A percentile compares a stretch with the other conserved stretches of the same genome.
Evolutionary conservation across 352 stramenopile species (phyloP).

Genomic region (Globisporangium carolinianum): DNA sequence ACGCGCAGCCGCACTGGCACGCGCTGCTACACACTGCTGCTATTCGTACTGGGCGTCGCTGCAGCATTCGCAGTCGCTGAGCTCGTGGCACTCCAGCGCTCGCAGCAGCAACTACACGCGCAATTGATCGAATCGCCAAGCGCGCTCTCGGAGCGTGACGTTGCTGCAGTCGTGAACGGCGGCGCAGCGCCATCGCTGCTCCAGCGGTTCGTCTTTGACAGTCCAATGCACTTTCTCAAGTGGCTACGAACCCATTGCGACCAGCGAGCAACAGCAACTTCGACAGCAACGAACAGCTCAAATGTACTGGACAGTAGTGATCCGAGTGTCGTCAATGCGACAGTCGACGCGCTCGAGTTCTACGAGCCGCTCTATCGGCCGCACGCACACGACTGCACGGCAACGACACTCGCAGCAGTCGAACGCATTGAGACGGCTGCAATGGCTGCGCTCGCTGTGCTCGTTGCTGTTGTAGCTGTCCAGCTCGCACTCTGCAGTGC

Average conservation of each 20-base stretch:
- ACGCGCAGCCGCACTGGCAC: conserved; percentile 15
- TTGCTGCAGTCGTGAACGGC: conserved; percentile 33
- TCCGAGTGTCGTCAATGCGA: not conserved
- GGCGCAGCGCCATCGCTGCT: conserved; percentile 27
- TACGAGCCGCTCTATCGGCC: conserved; percentile 22
- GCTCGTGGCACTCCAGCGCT: conserved; percentile 19
- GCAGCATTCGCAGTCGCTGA: conserved; percentile 20
- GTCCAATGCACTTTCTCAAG: conserved; percentile 30
- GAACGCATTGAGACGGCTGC: conserved; percentile 2
- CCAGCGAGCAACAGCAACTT: not conserved
- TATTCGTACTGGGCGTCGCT: conserved; percentile 12
- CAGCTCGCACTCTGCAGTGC: conserved; percentile 7
- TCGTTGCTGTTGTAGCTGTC: conserved; percentile 4
- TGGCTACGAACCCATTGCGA: conserved; percentile 29
- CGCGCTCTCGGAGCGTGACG: conserved; percentile 15
- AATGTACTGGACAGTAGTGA: not conserved
- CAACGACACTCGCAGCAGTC: conserved; percentile 1
- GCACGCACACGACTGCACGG: conserved; percentile 7
- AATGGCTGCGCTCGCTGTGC: not conserved
- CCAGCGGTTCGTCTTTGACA: conserved; percentile 46
- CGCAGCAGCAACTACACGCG: conserved; percentile 21
- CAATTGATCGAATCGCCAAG: conserved; percentile 3
- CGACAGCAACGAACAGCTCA: not conserved
- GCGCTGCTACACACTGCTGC: conserved; percentile 8
- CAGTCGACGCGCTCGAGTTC: conserved; percentile 23